Base-by-base conservation (phyloP, 2,329 filamentous ascomycete genomes). In the Tolypocladium cylindrosporum region DNA sequence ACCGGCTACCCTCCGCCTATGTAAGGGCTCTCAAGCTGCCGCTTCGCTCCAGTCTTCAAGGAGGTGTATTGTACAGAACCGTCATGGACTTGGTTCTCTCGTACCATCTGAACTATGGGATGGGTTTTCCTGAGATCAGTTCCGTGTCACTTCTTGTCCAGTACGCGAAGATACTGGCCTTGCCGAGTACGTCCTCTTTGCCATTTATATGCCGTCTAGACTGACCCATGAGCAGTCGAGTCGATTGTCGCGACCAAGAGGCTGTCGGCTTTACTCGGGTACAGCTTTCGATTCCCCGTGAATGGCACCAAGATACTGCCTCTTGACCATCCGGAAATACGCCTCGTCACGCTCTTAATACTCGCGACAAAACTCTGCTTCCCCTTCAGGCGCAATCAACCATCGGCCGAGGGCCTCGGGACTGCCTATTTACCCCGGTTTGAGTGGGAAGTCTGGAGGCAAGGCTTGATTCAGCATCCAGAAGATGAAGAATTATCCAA, bases 311-410 rank as follows among this genome's bases (percentile, higher is more conserved):
- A 73, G 60, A 72, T 77, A 59, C 72, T 77, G 34, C 72, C 81
- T 10, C 72, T 86, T 19, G 77, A 84, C 55, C 81, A 88, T 61
- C 91, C 94, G 0, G 94, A 97, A 66, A 76, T 89, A 7, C 82
- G 89, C 50, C 74, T 97, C 1, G 77, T 91, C 57, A 79, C 86
- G 4, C 75, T 90, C 4, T 71, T 96, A 4, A 76, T 96, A 2
- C 79, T 96, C 16, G 84, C 88, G 4, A 85, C 88, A 4, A 97
- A 97, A 65, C 71, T 96, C 2, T 77, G 88, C 24, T 91, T 90
- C 65, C 90, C 93, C 0, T 84, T 96, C 51, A 84, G 90, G 65
- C 74, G 76, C 27, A 66, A 77, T 63, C 80, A 79, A 9, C 71
- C 67, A 41, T 77, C 75, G 21, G 55, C 65, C 27, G 54, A 57